Evolutionary conservation across 495 filamentous ascomycete species (phyloP).

Genomic region (Tuber brumale): DNA sequence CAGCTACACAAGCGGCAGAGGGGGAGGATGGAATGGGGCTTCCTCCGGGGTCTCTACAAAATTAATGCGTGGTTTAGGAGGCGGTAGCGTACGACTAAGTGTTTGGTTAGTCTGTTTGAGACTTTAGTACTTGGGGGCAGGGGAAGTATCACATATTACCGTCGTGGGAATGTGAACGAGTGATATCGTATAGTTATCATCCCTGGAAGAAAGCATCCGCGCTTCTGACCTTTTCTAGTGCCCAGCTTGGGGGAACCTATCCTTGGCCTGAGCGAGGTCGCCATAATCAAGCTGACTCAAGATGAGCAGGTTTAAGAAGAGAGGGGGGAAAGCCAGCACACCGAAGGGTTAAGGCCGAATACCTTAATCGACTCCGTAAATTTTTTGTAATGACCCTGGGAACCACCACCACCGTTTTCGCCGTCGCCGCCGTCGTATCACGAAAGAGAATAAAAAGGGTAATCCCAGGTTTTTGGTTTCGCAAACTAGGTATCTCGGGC

Average conservation of each 20-base stretch:
- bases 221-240: background rate
- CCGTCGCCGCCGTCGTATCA: background rate
- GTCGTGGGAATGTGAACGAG: background rate
- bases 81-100: background rate
- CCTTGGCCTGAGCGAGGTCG: background rate
- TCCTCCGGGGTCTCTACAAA: background rate
- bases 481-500: background rate
- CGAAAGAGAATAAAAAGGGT: background rate
- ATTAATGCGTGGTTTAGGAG: background rate
- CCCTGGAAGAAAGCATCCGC: background rate
- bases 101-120: background rate
- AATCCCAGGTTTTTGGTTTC: background rate
- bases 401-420: background rate
- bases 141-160: background rate
- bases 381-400: background rate
- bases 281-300: background rate
- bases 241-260: too few species aligned
- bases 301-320: background rate
- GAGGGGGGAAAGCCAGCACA: background rate
- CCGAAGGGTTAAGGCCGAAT: background rate
- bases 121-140: background rate
- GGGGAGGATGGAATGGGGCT: background rate
- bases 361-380: background rate
- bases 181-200: background rate
- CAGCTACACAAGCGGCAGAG: background rate